Percentiles rank a stretch among this genome's conserved stretches.
These are phyloP conservation scores for Parmales sp. DNA, from an alignment of 108 stramenopile species.

Conservation along the genomic window DNA sequence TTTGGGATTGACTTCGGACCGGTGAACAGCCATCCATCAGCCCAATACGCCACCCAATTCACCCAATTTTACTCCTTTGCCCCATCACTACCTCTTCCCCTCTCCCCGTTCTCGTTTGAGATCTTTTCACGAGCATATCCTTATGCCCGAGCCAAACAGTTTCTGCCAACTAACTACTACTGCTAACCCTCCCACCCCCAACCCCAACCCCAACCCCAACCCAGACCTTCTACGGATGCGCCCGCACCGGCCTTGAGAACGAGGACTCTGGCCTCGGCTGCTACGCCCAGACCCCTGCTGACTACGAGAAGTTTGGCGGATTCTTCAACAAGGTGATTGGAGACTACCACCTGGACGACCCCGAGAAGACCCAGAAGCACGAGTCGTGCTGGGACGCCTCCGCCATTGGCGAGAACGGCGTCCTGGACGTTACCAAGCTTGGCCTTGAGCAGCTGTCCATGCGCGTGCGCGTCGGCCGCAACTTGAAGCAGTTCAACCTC, in stretches of 20 bases:
- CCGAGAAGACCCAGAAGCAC: slow-evolving; percentile 30
- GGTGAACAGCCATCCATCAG: no score
- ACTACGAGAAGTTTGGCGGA: slow-evolving; percentile 39
- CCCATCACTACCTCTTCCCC: background rate
- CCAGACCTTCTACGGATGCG: slow-evolving; percentile 35
- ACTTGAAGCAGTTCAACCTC: slow-evolving; percentile 41
- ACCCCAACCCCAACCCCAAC: no score
- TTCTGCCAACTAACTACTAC: background rate
- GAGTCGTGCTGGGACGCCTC: slow-evolving; percentile 37
- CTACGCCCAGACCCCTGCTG: slow-evolving; percentile 43
- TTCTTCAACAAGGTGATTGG: slow-evolving; percentile 49
- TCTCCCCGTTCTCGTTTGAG: no score
- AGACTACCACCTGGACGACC: slow-evolving; percentile 41
- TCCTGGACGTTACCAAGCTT: slow-evolving; percentile 36
- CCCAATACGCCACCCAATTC: no score
- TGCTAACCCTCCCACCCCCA: no score
- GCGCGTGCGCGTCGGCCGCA: slow-evolving; percentile 49
- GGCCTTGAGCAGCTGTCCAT: slow-evolving; percentile 37
- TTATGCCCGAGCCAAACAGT: background rate
- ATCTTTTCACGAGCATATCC: no score
- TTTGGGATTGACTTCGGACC: no score
- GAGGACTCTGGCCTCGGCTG: slow-evolving; percentile 42
- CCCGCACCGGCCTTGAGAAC: slow-evolving; percentile 42
- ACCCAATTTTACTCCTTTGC: no score
- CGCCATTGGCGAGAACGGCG: slow-evolving; percentile 23